A percentile compares a stretch with the other conserved stretches of the same genome.
Conservation (phyloP, 179 eudicot species). For the Gypsophila paniculata region DNA sequence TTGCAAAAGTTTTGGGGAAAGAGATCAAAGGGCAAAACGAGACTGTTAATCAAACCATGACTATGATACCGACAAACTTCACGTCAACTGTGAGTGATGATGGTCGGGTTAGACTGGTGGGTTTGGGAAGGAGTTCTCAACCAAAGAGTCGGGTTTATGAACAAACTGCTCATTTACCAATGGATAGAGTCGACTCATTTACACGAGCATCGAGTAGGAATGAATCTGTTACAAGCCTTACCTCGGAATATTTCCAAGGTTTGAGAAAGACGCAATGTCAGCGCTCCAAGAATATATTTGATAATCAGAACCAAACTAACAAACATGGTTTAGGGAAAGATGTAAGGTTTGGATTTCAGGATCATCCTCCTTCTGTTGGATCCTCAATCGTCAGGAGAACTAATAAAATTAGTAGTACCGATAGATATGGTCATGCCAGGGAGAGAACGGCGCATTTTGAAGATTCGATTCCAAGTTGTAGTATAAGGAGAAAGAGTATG, state of each 20-base stretch:
- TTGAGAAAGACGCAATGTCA: constrained; percentile 25
- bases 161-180: constrained; percentile 19
- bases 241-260: constrained; percentile 25
- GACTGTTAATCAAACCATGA: background rate
- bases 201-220: constrained; percentile 11
- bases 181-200: constrained; percentile 22
- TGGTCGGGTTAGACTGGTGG: background rate
- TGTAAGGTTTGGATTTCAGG: constrained; percentile 17
- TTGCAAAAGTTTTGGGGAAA: background rate
- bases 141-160: constrained; percentile 20
- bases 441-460: background rate
- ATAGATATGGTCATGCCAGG: constrained; percentile 12
- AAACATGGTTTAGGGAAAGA: constrained; percentile 16
- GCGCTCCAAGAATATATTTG: constrained; percentile 2
- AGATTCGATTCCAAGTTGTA: background rate
- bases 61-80: constrained; percentile 4
- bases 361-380: constrained; percentile 20
- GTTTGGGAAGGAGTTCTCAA: background rate
- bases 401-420: constrained; percentile 9
- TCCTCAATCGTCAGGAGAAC: constrained; percentile 14
- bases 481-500: constrained; percentile 3
- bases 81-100: background rate
- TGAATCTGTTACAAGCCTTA: constrained; percentile 20
- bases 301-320: constrained; percentile 8
- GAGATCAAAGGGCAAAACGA: constrained; percentile 19